Percentiles rank a stretch among this genome's conserved stretches.
phyloP scores from a whole-genome alignment of 352 stramenopile species.

The Pythium grandisporangium region DNA sequence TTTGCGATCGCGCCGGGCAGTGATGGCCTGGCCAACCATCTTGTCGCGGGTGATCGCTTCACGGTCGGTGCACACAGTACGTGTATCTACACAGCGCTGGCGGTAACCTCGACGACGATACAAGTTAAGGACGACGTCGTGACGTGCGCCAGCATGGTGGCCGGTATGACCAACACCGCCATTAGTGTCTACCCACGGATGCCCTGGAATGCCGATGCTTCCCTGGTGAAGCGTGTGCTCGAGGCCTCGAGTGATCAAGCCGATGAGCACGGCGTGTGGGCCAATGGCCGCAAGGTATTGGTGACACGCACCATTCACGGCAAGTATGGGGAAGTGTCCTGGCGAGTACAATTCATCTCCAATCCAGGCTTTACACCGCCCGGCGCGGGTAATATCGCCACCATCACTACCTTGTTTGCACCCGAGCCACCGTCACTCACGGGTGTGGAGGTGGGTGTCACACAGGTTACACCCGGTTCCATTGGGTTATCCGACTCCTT shows the following conservation, averaged over 20 bases:
- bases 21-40: conserved; percentile 16
- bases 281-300: conserved; percentile 57
- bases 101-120: conserved; percentile 18
- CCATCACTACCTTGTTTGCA: conserved; percentile 39
- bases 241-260: conserved; percentile 37
- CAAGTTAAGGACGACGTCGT: conserved; percentile 19
- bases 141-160: conserved; percentile 17
- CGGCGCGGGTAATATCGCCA: conserved; percentile 84
- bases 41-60: conserved; percentile 41
- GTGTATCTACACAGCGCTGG: conserved; percentile 46
- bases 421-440: conserved; percentile 9
- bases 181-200: conserved; percentile 23
- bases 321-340: conserved; percentile 94
- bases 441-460: conserved; percentile 50
- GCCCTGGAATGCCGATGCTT: conserved; percentile 63
- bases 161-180: conserved; percentile 6
- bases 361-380: conserved; percentile 86
- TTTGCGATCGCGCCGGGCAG: conserved; percentile 23
- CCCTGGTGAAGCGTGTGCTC: conserved; percentile 33
- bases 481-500: conserved; percentile 86
- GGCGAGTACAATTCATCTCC: conserved; percentile 90
- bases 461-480: conserved; percentile 83
- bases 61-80: conserved; percentile 30
- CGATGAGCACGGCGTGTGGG: conserved; percentile 30
- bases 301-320: conserved; percentile 87